Base-by-base conservation (phyloP, 495 filamentous ascomycete species). In the Pseudomonodictys pantanalensis region DNA sequence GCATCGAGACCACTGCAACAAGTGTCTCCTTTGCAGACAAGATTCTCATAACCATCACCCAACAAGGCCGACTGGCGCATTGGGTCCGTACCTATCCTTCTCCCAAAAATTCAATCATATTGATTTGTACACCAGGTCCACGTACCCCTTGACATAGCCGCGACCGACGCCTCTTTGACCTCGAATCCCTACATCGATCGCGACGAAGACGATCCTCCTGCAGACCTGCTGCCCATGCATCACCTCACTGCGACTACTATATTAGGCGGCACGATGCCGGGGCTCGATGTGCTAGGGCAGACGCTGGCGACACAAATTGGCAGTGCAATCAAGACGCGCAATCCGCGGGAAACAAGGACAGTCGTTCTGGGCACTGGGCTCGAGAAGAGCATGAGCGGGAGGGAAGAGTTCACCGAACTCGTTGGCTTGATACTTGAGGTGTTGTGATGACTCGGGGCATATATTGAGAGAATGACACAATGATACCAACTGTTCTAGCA, bases 281-380 rank as follows among this genome's bases (percentile, higher is more conserved):
- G 89, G 46, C 80, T 92, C 33, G 90, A 96, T 62, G 88, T 87
- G 0, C 67, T 92, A 17, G 92, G 89, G 24, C 93, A 97, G 74
- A 81, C 96, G 3, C 85, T 90, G 69, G 90, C 90, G 33, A 87
- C 88, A 48, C 91, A 96, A 67, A 89, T 97, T 58, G 93, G 87
- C 5, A 92, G 83, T 65, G 82, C 84, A 11, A 81, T 98, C 57
- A 74, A 82, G 29, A 83, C 83, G 51, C 85, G 83, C 60, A 77
- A 88, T 51, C 85, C 88, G 3, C 77, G 87, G 18, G 93, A 98
- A 71, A 84, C 79, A 63, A 81, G 93, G 51, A 83, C 88, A 46
- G 73, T 98, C 10, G 79, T 97, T 2, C 74, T 97, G 17, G 93
- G 92, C 0, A 71, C 97, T 28, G 93, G 93, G 1, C 71, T 98